phyloP scores from a whole-genome alignment of 2,329 filamentous ascomycete genomes.

The Fusarium mangiferae region DNA sequence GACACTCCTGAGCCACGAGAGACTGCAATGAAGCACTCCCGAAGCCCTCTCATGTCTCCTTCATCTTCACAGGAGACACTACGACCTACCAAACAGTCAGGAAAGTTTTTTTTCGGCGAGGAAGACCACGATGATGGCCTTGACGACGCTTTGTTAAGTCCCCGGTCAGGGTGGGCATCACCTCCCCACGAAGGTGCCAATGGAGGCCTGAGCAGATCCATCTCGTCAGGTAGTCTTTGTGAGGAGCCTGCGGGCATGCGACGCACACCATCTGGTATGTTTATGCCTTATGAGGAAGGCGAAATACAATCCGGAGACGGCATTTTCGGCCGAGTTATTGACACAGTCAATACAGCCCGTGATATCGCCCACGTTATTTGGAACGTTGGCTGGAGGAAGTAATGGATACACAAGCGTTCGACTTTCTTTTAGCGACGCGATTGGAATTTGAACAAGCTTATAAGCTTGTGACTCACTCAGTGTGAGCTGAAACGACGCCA shows the following conservation, averaged over 20 bases:
- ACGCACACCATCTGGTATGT: constrained; percentile 86
- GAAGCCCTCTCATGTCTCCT: constrained; percentile 69
- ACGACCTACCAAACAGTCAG: constrained; percentile 73
- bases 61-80: constrained; percentile 87
- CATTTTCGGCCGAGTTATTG: constrained; percentile 81
- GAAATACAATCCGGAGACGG: constrained; percentile 70
- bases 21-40: constrained; percentile 71
- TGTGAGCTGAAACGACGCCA: constrained; percentile 35
- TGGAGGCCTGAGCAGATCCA: constrained; percentile 56
- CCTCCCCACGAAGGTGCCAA: constrained; percentile 37
- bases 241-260: constrained; percentile 72
- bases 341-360: constrained; percentile 79
- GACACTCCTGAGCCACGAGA: constrained; percentile 76
- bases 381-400: constrained; percentile 75
- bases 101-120: constrained; percentile 71
- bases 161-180: constrained; percentile 48
- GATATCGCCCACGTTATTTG: constrained; percentile 78
- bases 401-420: constrained; percentile 38
- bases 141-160: constrained; percentile 47
- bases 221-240: constrained; percentile 61
- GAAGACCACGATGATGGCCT: constrained; percentile 68
- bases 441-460: constrained; percentile 32
- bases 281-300: constrained; percentile 86
- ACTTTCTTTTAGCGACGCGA: constrained; percentile 22
- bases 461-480: constrained; percentile 29